Evolutionary conservation across 139 green algal genomes (phyloP), one percentile per base, ranked within the genome.

Genomic region (Micractinium conductrix): DNA sequence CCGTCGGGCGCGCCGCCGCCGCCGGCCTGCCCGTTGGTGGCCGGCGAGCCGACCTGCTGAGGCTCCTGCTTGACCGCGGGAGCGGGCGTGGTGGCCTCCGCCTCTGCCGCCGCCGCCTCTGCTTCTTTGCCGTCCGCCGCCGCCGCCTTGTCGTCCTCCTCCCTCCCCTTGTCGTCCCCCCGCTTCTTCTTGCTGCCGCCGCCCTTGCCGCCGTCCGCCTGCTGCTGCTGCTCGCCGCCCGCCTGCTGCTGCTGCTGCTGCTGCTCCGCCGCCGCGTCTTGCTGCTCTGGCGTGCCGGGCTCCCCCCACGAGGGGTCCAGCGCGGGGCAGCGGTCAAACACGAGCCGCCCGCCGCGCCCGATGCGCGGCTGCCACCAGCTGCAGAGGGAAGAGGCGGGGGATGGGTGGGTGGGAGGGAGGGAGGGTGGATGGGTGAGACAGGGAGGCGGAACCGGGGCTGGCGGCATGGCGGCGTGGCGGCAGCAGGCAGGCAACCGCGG

Each of bases 321-420:
- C 6, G 90, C 83, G 2, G 74, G 50, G 45, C 83, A 87, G 30
- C 88, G 85, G 81, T 95, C 92, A 9, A 94, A 73, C 1, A 93
- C 45, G 4, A 94, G 78, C 9, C 92, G 82, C 12, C 91, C 91
- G 37, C 90, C 88, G 2, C 92, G 89, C 24, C 91, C 92, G 9
- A 93, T 79, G 45, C 92, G 90, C n/a, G 86, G 67, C 30, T 37
- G 75, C 74, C 74, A 74, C 62, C 58, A 69, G 21, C 62, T 45
- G 58, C 43, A 40, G 22, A 37, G 40, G 35, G 40, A 38, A 10
- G 14, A 19, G 1, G 53, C 16, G 60, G 43, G 33, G 16, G 30
- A 73, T 28, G 63, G 9, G 5, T 3, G 42, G 9, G 42, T 12
- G 26, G 22, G 28, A 28, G 22, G 26, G 42, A 5, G 5, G 42